Evolutionary conservation across 306 rosid genomes (phyloP).

Genomic region (Comarum palustre): DNA sequence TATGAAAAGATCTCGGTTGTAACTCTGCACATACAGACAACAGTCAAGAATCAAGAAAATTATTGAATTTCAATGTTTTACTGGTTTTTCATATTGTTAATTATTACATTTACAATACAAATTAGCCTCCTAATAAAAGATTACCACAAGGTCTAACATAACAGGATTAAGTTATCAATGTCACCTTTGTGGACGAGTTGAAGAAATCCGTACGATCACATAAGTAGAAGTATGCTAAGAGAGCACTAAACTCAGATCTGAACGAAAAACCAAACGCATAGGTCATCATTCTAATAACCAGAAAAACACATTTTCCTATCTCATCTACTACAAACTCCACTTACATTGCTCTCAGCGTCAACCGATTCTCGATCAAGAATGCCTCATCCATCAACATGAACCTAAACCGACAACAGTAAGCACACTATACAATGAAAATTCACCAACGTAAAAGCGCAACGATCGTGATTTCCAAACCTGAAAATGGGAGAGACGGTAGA

Average conservation of each 20-base stretch:
- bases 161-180: constrained; percentile 16
- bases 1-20: constrained; percentile 85
- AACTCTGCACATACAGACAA: constrained; percentile 65
- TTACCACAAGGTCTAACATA: constrained; percentile 12
- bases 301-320: constrained; percentile 8
- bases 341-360: constrained; percentile 90
- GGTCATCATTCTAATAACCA: constrained; percentile 22
- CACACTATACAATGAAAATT: constrained; percentile 22
- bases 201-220: constrained; percentile 93
- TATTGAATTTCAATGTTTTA: background rate
- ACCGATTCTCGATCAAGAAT: constrained; percentile 80
- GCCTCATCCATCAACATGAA: constrained; percentile 71
- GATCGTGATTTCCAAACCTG: constrained; percentile 41
- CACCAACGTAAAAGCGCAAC: constrained; percentile 15
- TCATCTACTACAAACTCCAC: constrained; percentile 31
- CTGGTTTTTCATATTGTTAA: background rate
- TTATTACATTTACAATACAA: background rate
- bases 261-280: constrained; percentile 11
- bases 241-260: constrained; percentile 82
- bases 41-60: constrained; percentile 7
- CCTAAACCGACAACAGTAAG: constrained; percentile 38
- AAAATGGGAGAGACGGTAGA: constrained; percentile 47
- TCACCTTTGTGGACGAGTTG: constrained; percentile 67
- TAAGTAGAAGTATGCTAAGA: constrained; percentile 66
- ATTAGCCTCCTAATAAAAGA: background rate